Conservation (phyloP, 2,329 filamentous ascomycete species). For the Curvularia hawaiiensis region DNA sequence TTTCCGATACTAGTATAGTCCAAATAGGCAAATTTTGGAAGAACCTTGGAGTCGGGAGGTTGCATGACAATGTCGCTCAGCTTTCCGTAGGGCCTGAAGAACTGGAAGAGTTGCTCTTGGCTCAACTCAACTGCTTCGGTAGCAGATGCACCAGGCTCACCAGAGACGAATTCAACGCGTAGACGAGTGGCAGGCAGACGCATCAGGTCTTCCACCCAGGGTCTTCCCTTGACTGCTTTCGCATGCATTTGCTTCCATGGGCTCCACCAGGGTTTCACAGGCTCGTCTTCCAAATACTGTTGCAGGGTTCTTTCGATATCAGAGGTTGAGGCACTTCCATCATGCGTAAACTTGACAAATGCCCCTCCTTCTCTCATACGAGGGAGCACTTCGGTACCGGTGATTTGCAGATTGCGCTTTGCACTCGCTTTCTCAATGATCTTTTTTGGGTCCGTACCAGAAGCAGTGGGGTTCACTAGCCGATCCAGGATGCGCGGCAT, state of each 20-base stretch:
- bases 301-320: conserved; percentile 67
- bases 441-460: conserved; percentile 60
- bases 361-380: conserved; percentile 90
- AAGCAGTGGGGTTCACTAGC: conserved; percentile 57
- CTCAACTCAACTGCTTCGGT: conserved; percentile 75
- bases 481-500: conserved; percentile 57
- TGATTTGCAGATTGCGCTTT: conserved; percentile 65
- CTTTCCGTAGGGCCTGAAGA: conserved; percentile 91
- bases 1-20: conserved; percentile 76
- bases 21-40: conserved; percentile 79
- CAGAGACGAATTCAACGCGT: conserved; percentile 82
- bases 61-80: conserved; percentile 84
- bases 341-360: conserved; percentile 81
- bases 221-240: conserved; percentile 78
- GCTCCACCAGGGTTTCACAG: conserved; percentile 88
- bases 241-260: conserved; percentile 77
- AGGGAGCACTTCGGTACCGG: conserved; percentile 81
- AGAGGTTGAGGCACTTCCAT: conserved; percentile 52
- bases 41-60: conserved; percentile 81
- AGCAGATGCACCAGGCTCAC: conserved; percentile 71
- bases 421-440: conserved; percentile 63
- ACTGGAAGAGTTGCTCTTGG: conserved; percentile 82
- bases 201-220: conserved; percentile 93
- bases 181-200: conserved; percentile 77
- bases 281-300: conserved; percentile 68